Base-by-base conservation (phyloP, 768 basidiomycete genomes). In the Tricholoma bakamatsutake region DNA sequence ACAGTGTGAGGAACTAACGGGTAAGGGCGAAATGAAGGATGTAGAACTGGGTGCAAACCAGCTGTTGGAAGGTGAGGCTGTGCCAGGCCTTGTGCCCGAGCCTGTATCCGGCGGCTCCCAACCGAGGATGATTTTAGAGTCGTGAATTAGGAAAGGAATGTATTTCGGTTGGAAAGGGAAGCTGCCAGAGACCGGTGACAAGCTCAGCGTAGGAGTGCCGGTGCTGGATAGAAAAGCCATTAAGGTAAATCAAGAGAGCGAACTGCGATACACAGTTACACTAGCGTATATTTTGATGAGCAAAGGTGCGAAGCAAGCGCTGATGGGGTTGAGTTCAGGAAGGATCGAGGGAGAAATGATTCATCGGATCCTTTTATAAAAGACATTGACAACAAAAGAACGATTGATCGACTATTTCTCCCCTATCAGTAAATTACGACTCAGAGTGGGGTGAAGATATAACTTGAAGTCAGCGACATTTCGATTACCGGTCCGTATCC, bases 1-100 rank as follows among this genome's bases (percentile, higher is more conserved):
- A 5, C 76, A 78, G 51, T 81, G 80, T 1, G 67, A 63, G 9
- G 67, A 53, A 59, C 75, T 75, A 30, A 81, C 62, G 34, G 78
- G 68, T 43, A 80, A 64, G 24, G 75, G 70, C 6, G 72, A 72
- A 39, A 78, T 63, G 21, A 67, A 59, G 35, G 62, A 52, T 8
- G 58, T 49, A 10, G 61, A 48, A n/a, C 52, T 66, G 15, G 71
- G 62, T 30, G 78, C 65, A 58, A 81, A 79, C 71, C 73, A 70
- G 5, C 79, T 79, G 31, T 79, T 80, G 18, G 66, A 59, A 8
- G 64, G 57, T 12, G 63, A 50, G 3, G 73, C 64, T 9, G 55
- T 55, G n/a, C n/a, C n/a, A 40, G 67, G 69, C 15, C 55, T 61
- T 12, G 61, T 47, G 21, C 57, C 51, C 12, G 62, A 30, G 34